Evolutionary conservation across 257 asterid species (phyloP).

Genomic region (Echium plantagineum): DNA sequence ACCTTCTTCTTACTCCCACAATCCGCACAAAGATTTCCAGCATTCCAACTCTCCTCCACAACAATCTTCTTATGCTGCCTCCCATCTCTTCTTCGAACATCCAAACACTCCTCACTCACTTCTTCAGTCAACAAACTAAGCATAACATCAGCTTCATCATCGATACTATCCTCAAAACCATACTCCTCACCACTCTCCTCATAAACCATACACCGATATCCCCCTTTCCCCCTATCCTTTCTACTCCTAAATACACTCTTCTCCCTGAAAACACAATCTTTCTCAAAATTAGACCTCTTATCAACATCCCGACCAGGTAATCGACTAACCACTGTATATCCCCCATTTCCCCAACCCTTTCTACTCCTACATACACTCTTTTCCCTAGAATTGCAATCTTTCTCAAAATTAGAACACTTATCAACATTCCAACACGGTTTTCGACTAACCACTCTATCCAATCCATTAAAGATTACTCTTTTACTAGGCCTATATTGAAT

Average conservation of each 20-base stretch:
- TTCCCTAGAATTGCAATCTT: conserved; percentile 21
- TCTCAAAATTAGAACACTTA: background rate
- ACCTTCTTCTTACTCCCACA: conserved; percentile 31
- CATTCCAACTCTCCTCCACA: conserved; percentile 29
- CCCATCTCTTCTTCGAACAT: conserved; percentile 27
- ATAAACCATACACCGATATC: conserved; percentile 24
- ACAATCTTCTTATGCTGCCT: conserved; percentile 29
- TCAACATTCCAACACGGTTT: conserved; percentile 21
- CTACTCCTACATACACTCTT: conserved; percentile 15
- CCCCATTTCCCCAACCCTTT: conserved; percentile 17
- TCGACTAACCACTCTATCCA: conserved; percentile 31
- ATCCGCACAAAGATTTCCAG: conserved; percentile 7
- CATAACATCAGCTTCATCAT: conserved; percentile 60
- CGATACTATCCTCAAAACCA: conserved; percentile 16
- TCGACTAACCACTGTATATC: conserved; percentile 15
- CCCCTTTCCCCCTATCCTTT: conserved; percentile 31
- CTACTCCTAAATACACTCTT: conserved; percentile 26
- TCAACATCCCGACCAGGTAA: conserved; percentile 25
- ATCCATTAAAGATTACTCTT: conserved; percentile 37
- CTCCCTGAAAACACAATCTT: conserved; percentile 22
- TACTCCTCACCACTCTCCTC: conserved; percentile 38
- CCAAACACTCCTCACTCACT: conserved; percentile 34
- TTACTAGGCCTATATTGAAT: conserved; percentile 55
- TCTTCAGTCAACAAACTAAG: conserved; percentile 72
- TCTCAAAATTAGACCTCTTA: conserved; percentile 28